phyloP scores from a whole-genome alignment of 306 rosid species.

The Echinosophora koreensis region DNA sequence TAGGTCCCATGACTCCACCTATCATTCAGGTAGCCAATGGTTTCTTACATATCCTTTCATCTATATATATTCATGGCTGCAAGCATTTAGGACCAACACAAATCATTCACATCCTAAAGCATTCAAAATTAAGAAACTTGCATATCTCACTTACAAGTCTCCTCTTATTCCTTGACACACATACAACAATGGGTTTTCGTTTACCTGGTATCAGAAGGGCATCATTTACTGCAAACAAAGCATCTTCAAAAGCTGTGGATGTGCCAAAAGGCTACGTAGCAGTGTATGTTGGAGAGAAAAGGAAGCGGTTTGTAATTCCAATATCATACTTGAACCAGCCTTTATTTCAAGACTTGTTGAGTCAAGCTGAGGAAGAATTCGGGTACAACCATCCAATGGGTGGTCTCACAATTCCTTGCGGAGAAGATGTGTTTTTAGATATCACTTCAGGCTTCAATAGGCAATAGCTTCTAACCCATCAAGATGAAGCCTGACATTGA shows the following conservation, averaged over 20 bases:
- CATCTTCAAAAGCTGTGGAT: conserved; percentile 36
- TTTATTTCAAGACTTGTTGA: conserved; percentile 46
- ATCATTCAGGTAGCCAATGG: background rate
- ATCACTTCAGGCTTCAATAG: conserved; percentile 36
- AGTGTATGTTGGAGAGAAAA: conserved; percentile 58
- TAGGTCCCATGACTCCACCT: background rate
- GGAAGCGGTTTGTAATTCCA: conserved; percentile 55
- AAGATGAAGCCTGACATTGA: background rate
- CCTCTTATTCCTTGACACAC: background rate
- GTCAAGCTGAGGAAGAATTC: conserved; percentile 46
- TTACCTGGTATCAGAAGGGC: conserved; percentile 32
- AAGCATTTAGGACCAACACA: conserved; percentile 37
- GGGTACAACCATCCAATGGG: conserved; percentile 52
- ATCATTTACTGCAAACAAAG: conserved; percentile 19
- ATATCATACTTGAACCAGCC: conserved; percentile 43
- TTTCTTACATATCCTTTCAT: conserved; percentile 22
- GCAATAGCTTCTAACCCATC: background rate
- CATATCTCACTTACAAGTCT: background rate
- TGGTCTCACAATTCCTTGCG: conserved; percentile 49
- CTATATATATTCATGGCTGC: conserved; percentile 42
- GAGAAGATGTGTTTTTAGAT: background rate
- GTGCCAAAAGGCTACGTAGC: conserved; percentile 60
- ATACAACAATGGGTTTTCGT: conserved; percentile 45
- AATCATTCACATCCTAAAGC: conserved; percentile 22
- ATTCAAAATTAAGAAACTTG: background rate